Base-by-base conservation (phyloP, 169 alveolate species). In the Toxoplasma gondii region DNA sequence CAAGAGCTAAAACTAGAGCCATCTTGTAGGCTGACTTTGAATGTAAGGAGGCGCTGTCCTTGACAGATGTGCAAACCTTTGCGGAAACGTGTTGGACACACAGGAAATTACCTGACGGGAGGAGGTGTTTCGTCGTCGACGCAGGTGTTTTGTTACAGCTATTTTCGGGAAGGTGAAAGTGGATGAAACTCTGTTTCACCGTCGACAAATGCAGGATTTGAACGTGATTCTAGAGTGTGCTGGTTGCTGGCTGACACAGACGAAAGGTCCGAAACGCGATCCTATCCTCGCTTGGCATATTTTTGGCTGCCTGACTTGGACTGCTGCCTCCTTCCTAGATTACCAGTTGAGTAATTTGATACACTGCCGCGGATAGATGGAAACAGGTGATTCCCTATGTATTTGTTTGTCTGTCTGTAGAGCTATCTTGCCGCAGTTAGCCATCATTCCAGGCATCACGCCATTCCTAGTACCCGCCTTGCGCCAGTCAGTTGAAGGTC, bases 301-400 rank as follows among this genome's bases (percentile, higher is more conserved):
- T 64, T 64, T 64, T 64, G 74, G 74, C 74, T 64, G 74, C 74
- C 74, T 64, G 74, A 64, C 74, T 27, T 64, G 74, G 74, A 27
- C 7, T 27, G 74, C 74, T 64, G 74, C 24, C n/a, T 1, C 31
- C n/a, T 31, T 19, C 74, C 22, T 10, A 31, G 29, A 1, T 27
- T 10, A 27, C n/a, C 74, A 64, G 22, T 49, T 49, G 58, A 1
- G 74, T 19, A 16, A 27, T n/a, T 64, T 64, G 74, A 16, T 64
- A 31, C 74, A 64, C 5, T 1, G 1, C 74, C 4, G n/a, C n/a
- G n/a, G 74, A 64, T 64, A 64, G 74, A 64, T 19, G 74, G 29
- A 27, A 64, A 64, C 22, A 64, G 74, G n/a, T 27, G 74, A 64
- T 16, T 64, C 34, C 22, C 22, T 64, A 16, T 27, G 34, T 49